A percentile compares a stretch with the other conserved stretches of the same genome.
phyloP scores from a whole-genome alignment of 1,284 basidiomycete species.

The Peniophora sp. region DNA sequence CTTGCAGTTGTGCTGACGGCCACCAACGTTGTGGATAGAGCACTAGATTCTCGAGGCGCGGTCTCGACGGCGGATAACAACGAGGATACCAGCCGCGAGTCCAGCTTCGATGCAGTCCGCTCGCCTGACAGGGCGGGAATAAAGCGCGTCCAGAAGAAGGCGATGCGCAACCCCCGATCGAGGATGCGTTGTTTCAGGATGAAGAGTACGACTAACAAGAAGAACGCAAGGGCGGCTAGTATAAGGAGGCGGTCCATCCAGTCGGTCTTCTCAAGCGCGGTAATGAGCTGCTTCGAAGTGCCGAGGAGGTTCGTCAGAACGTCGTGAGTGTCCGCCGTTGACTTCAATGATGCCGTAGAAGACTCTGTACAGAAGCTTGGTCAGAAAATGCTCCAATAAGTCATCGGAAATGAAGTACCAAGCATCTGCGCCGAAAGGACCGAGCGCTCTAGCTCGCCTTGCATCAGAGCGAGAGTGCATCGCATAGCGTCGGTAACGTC shows the following conservation, averaged over 20 bases:
- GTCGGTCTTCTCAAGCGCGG: conserved; percentile 81
- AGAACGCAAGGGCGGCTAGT: conserved; percentile 70
- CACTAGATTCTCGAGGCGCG: too few relatives aligned
- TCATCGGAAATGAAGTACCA: conserved; percentile 40
- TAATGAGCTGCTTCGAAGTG: conserved; percentile 78
- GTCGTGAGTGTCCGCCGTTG: conserved; percentile 76
- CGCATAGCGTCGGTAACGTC: conserved; percentile 84
- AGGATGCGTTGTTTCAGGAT: conserved; percentile 82
- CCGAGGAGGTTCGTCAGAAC: conserved; percentile 66
- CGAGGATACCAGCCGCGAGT: too few relatives aligned
- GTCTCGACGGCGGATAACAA: too few relatives aligned
- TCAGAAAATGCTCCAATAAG: not conserved
- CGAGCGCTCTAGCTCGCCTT: conserved; percentile 83
- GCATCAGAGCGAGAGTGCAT: conserved; percentile 80
- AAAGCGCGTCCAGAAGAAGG: conserved; percentile 76
- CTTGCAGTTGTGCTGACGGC: too few relatives aligned
- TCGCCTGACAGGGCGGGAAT: conserved; percentile 29
- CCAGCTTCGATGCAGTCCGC: too few relatives aligned
- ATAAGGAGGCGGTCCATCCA: conserved; percentile 88
- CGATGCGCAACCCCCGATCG: conserved; percentile 61
- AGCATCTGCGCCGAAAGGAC: conserved; percentile 82
- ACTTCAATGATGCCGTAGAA: conserved; percentile 68
- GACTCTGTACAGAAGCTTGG: conserved; percentile 42
- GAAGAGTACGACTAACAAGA: conserved; percentile 77
- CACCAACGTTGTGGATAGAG: too few relatives aligned